These are phyloP conservation scores for Starmerella gropengiesseri DNA, from an alignment of 805 yeast genomes.

Conservation along the genomic window DNA sequence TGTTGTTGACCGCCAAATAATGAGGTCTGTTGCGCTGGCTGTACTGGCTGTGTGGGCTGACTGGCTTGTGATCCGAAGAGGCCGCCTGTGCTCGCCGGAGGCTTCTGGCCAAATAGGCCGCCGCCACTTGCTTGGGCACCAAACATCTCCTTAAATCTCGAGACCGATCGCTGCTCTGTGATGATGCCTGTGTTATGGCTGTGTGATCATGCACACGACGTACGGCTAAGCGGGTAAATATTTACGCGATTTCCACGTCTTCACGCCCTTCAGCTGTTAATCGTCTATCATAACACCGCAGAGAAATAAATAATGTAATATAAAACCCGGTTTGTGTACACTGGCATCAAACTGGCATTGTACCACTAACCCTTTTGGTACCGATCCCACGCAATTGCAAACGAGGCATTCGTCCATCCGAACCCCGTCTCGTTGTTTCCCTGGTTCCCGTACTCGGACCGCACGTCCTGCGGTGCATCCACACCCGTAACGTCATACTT, in stretches of 20 bases:
- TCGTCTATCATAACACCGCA: no score
- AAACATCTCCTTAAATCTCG: not conserved
- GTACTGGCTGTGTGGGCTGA: slow-evolving; percentile 26
- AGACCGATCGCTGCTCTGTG: no score
- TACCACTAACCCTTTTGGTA: no score
- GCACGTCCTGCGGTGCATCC: slow-evolving; percentile 79
- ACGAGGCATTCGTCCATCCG: slow-evolving; percentile 96
- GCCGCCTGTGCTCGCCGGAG: slow-evolving; percentile 22
- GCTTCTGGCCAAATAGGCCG: slow-evolving; percentile 31
- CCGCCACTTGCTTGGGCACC: slow-evolving; percentile 20
- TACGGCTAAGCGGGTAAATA: no score
- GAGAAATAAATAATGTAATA: no score
- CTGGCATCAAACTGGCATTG: no score
- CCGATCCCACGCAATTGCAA: slow-evolving; percentile 24
- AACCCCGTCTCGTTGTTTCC: slow-evolving; percentile 96
- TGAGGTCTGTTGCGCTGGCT: slow-evolving; percentile 6
- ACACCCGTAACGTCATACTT: slow-evolving; percentile 82
- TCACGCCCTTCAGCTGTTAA: no score
- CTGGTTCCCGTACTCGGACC: slow-evolving; percentile 95
- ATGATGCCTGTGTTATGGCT: no score
- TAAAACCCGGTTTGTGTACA: no score
- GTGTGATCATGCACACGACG: no score
- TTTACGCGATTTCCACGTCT: no score
- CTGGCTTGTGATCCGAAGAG: slow-evolving; percentile 22
- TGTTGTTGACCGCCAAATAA: no score